Evolutionary conservation across 2,329 filamentous ascomycete genomes (phyloP).

Genomic region (Domatiomyces catenatus): DNA sequence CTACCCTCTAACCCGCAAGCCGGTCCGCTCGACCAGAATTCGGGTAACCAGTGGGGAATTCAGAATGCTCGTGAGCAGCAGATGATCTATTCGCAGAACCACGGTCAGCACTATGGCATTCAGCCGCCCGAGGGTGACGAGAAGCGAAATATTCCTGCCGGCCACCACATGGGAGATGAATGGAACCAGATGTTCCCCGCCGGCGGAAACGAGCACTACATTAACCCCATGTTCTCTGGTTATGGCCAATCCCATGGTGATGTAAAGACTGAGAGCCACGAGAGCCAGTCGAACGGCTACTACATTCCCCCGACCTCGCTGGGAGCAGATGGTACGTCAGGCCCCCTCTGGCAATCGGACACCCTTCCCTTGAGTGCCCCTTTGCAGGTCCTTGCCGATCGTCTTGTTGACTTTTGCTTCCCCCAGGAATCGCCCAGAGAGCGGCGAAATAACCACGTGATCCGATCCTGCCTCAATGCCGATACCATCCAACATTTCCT

Average conservation of each 20-base stretch:
- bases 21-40: conserved; percentile 12
- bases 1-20: conserved; percentile 13
- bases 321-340: conserved; percentile 31
- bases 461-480: conserved; percentile 43
- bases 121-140: conserved; percentile 19
- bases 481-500: conserved; percentile 58
- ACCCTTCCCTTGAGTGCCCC: conserved; percentile 29
- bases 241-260: conserved; percentile 55
- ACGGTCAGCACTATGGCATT: conserved; percentile 15
- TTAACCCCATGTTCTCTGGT: conserved; percentile 46
- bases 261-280: conserved; percentile 35
- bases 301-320: conserved; percentile 33
- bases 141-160: conserved; percentile 41
- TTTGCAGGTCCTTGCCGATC: conserved; percentile 31
- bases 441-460: conserved; percentile 35
- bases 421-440: conserved; percentile 40
- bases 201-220: conserved; percentile 52
- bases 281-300: conserved; percentile 32
- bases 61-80: conserved; percentile 28
- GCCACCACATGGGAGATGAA: conserved; percentile 43
- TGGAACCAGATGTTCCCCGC: conserved; percentile 67
- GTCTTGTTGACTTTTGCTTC: conserved; percentile 43
- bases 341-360: conserved; percentile 23
- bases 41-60: conserved; percentile 26
- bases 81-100: conserved; percentile 16